Percentiles rank a stretch among this genome's conserved stretches.
These are phyloP conservation scores for Bruguiera hainesii DNA, from an alignment of 441 rosid species.

Conservation along the genomic window DNA sequence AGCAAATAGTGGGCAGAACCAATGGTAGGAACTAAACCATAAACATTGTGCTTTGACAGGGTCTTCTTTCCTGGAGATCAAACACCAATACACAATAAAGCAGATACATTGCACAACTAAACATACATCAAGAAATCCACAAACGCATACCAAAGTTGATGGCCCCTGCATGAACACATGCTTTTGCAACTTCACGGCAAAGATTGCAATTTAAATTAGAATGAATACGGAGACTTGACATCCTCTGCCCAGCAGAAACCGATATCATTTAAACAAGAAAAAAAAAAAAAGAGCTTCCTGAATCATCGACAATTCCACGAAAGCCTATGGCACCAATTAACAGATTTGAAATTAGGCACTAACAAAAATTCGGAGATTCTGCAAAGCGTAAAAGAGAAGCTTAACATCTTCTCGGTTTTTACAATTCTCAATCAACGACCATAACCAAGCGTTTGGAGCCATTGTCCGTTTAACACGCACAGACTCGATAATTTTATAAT, in stretches of 20 bases:
- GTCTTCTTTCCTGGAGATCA: constrained; percentile 57
- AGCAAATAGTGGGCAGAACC: constrained; percentile 76
- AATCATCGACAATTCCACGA: constrained; percentile 8
- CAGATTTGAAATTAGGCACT: constrained; percentile 27
- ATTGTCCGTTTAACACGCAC: constrained; percentile 56
- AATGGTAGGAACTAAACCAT: constrained; percentile 72
- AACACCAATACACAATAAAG: background rate
- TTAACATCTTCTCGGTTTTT: constrained; percentile 52
- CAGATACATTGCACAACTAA: too few species aligned
- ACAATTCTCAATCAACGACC: constrained; percentile 80
- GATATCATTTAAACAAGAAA: background rate
- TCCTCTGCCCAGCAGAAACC: constrained; percentile 47
- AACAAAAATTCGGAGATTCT: constrained; percentile 74
- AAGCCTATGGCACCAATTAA: background rate
- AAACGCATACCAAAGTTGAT: constrained; percentile 58
- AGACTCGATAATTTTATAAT: constrained; percentile 59
- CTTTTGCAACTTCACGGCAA: constrained; percentile 69
- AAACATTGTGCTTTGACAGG: constrained; percentile 72
- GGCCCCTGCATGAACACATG: constrained; percentile 63
- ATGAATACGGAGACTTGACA: constrained; percentile 75
- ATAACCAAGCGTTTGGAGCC: constrained; percentile 81
- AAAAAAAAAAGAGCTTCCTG: background rate
- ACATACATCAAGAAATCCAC: background rate
- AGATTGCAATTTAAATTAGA: constrained; percentile 67
- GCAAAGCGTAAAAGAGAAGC: constrained; percentile 57